Evolutionary conservation across 352 stramenopile genomes (phyloP).

Genomic region (Hyaloperonospora brassicae): DNA sequence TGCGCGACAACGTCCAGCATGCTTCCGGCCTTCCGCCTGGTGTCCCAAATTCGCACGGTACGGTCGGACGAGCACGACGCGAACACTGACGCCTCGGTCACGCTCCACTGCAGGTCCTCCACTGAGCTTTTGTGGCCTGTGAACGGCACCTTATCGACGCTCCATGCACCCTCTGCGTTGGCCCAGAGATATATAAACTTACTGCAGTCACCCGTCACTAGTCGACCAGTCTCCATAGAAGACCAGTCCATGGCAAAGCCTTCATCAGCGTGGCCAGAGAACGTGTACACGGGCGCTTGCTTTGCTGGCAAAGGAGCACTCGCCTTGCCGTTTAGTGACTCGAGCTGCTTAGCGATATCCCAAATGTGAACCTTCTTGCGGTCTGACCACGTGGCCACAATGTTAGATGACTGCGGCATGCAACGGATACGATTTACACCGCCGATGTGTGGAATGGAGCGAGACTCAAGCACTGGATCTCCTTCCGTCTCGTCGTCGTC

Average conservation of each 20-base stretch:
- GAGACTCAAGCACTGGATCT: conserved; percentile 93
- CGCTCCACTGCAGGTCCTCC: conserved; percentile 98
- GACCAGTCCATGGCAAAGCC: conserved; percentile 99
- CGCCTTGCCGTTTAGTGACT: conserved; percentile 79
- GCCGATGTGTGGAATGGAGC: conserved; percentile 91
- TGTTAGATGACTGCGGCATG: conserved; percentile 93
- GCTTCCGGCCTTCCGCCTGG: conserved; percentile 84
- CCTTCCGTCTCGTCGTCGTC: conserved; percentile 93
- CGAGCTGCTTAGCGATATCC: conserved; percentile 89
- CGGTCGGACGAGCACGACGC: conserved; percentile 91
- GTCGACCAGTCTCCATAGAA: conserved; percentile 69
- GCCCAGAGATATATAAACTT: conserved; percentile 96
- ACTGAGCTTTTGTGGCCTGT: conserved; percentile 89
- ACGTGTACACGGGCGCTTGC: conserved; percentile 85
- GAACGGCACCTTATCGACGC: conserved; percentile 86
- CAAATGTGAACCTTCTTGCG: conserved; percentile 93
- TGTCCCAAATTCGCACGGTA: conserved; percentile 97
- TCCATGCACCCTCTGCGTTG: conserved; percentile 66
- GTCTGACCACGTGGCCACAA: conserved; percentile 97
- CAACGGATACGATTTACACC: conserved; percentile 92
- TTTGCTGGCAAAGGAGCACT: conserved; percentile 45
- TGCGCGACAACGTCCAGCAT: conserved; percentile 93
- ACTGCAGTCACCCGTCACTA: conserved; percentile 95
- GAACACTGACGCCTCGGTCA: conserved; percentile 95
- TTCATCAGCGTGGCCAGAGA: conserved; percentile 92